Base-by-base conservation (phyloP, 2,329 filamentous ascomycete genomes). In the Alternaria longipes region DNA sequence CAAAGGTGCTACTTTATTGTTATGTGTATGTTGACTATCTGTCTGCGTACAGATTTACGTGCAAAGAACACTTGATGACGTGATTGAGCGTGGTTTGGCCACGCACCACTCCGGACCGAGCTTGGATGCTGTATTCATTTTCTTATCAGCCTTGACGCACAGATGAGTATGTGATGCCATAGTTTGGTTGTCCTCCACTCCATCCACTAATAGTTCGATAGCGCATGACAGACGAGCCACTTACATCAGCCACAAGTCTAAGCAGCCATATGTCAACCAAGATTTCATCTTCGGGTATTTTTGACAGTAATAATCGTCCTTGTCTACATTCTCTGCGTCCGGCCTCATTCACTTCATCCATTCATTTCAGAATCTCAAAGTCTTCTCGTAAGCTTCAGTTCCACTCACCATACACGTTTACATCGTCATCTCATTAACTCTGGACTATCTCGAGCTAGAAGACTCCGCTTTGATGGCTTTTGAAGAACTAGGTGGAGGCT, bases 371-470 rank as follows among this genome's bases (percentile, higher is more conserved):
- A 8, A 32, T 14, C 3, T 38, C 2, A 16, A 38, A 16, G 14
- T 36, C 32, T 36, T 36, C n/a, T 38, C 4, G 30, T 5, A 8
- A 9, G 9, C 11, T 42, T 36, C 36, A 42, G 7, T 30, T 42
- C 18, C 6, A 41, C 26, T 6, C 38, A 32, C 18, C 7, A 30
- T 32, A 22, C 34, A 32, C 12, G 3, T 3, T 4, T 24, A 20
- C 16, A 16, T 14, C 16, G 2, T 14, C 7, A 9, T 5, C 0
- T 5, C 45, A 9, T 30, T 28, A 41, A 4, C 6, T 40, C 53
- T 60, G 54, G 40, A 60, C 7, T 57, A 57, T 30, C 46, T 57
- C 42, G 49, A 65, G 47, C 56, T 63, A 55, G 51, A 65, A 60
- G 41, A 65, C 16, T 46, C 51, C 20, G 58, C 49, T 14, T 49